A percentile compares a stretch with the other conserved stretches of the same genome.
Evolutionary conservation across 2,329 filamentous ascomycete species (phyloP).

Genomic region (Colletotrichum sp.): DNA sequence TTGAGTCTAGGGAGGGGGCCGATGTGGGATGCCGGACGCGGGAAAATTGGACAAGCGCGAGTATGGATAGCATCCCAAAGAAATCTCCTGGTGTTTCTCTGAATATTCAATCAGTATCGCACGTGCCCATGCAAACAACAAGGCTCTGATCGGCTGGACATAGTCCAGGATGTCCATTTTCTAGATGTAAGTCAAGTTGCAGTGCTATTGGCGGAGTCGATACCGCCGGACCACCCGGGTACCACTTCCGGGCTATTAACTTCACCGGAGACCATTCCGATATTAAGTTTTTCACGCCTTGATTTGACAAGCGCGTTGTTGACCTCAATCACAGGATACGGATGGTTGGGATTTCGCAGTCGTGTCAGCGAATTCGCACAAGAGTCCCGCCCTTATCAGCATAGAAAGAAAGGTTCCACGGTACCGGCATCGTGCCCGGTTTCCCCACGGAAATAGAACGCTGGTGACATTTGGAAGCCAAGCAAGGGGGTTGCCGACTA

Average conservation of each 20-base stretch:
- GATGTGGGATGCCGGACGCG: neutral
- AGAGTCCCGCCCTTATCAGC: neutral
- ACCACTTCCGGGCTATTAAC: neutral
- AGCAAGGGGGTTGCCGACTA: neutral
- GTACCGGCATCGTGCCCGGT: neutral
- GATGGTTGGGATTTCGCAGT: neutral
- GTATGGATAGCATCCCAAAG: neutral
- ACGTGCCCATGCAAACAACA: neutral
- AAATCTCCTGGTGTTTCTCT: accelerated
- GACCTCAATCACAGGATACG: neutral
- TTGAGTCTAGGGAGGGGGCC: neutral
- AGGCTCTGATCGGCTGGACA: neutral
- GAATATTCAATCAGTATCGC: neutral
- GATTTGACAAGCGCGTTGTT: neutral
- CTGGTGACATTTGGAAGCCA: neutral
- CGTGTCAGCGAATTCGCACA: neutral
- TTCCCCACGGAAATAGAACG: neutral
- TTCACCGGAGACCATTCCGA: neutral
- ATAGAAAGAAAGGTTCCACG: neutral
- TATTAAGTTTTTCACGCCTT: neutral
- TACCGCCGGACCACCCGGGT: neutral
- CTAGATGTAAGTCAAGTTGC: neutral
- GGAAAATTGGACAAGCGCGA: neutral
- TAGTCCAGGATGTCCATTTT: neutral
- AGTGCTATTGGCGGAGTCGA: neutral